Evolutionary conservation across 352 stramenopile genomes (phyloP).

Genomic region (Globisporangium lucens): DNA sequence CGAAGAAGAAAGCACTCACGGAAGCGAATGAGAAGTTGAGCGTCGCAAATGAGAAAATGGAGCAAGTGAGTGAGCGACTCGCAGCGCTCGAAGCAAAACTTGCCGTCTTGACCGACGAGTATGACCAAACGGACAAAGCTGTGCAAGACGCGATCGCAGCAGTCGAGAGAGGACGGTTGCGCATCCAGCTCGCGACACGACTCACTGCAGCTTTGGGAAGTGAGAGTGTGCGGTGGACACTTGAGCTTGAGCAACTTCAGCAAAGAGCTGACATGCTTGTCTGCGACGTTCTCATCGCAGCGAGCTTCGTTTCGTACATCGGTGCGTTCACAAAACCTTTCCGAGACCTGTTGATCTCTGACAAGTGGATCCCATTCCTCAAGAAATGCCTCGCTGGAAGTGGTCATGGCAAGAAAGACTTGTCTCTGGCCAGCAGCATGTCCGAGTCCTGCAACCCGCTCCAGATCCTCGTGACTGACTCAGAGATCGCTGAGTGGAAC

Average conservation of each 20-base stretch:
- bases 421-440: constrained; percentile 23
- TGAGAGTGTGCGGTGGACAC: constrained; percentile 91
- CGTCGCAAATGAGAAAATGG: constrained; percentile 84
- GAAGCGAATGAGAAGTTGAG: constrained; percentile 79
- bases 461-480: constrained; percentile 60
- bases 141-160: constrained; percentile 88
- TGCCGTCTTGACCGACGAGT: constrained; percentile 68
- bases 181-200: constrained; percentile 91
- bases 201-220: constrained; percentile 90
- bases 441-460: constrained; percentile 54
- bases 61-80: constrained; percentile 88
- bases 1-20: constrained; percentile 86
- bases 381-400: constrained; percentile 39
- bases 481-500: constrained; percentile 86
- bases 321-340: constrained; percentile 93
- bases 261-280: constrained; percentile 73
- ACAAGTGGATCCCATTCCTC: constrained; percentile 89
- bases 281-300: constrained; percentile 89
- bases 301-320: constrained; percentile 93
- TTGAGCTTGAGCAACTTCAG: constrained; percentile 81
- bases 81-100: constrained; percentile 87
- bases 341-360: constrained; percentile 77
- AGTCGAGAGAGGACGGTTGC: constrained; percentile 81
- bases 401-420: constrained; percentile 16
- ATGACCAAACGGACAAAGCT: constrained; percentile 84